Evolutionary conservation across 2,329 filamentous ascomycete genomes (phyloP).

Genomic region (Hawksworthiomyces lignivorus): DNA sequence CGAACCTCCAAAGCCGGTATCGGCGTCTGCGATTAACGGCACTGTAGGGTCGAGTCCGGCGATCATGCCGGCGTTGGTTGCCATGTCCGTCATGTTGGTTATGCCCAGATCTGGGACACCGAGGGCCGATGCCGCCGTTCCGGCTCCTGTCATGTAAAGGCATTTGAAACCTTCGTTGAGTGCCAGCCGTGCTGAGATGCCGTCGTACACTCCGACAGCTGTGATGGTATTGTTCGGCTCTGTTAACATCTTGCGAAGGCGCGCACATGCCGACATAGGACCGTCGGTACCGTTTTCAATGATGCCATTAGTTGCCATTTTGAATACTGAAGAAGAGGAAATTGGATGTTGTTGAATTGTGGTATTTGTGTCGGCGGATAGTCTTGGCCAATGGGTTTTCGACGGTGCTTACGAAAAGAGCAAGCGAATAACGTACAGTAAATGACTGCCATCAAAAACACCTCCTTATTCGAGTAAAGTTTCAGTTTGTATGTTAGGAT

Average conservation of each 20-base stretch:
- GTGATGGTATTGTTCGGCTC: constrained; percentile 39
- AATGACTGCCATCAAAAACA: no score
- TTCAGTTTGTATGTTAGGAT: no score
- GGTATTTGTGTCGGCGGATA: no score
- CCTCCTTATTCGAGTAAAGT: no score
- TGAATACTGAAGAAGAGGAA: no score
- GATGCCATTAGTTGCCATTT: no score
- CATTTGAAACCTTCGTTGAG: constrained; percentile 54
- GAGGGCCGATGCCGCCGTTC: constrained; percentile 52
- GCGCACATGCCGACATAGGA: constrained; percentile 2
- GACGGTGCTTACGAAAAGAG: no score
- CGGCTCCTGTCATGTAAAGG: constrained; percentile 62
- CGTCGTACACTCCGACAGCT: constrained; percentile 62
- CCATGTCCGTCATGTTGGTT: constrained; percentile 56
- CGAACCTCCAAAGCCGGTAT: constrained; percentile 49
- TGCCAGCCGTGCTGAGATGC: constrained; percentile 56
- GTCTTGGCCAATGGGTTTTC: no score
- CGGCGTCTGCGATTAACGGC: constrained; percentile 55
- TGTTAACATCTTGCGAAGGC: constrained; percentile 18
- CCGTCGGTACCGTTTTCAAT: no score
- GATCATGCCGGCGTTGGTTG: constrained; percentile 56
- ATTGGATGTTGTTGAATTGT: no score
- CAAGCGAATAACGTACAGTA: no score
- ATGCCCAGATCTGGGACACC: constrained; percentile 58
- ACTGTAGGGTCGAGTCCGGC: constrained; percentile 46